Evolutionary conservation across 2,329 filamentous ascomycete species (phyloP), one percentile per base, ranked within the genome.

Genomic region (Fusarium acutatum): DNA sequence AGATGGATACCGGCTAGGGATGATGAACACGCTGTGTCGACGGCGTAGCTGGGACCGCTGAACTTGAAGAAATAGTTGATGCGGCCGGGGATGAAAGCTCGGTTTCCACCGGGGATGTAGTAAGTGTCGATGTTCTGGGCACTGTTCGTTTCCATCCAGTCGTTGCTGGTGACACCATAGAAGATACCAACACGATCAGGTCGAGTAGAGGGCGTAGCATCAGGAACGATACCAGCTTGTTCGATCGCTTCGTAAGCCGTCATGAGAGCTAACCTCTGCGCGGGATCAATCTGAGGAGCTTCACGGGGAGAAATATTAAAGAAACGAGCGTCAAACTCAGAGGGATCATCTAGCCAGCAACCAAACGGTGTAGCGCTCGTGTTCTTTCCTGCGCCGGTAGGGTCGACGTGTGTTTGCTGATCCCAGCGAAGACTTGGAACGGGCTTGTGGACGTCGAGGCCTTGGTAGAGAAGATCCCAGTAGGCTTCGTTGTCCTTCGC

Each of bases 1-100:
- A 93, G 83, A 74, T 94, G 90, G 52, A 95, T 90, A 1, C 92
- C 92, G 7, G 92, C 91, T 15, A 93, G 86, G 71, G 91, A 92
- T 2, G 92, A 94, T 0, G 92, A 94, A 78, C 93, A 95, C 9
- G 93, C 93, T n/a, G 93, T 94, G 75, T 95, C 93, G 52, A 94
- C 86, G 59, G 88, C 93, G 78, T 90, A 91, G 30, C 90, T 93
- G 0, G 92, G 92, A 0, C 93, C 93, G 49, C 87, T 89, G 81
- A 94, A 94, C 76, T 93, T 92, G 82, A 94, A 94, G 80, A 91
- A 92, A 81, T 94, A 94, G 82, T 94, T 94, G 79, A 94, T 92
- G 90, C 88, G 83, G 0, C 87, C 88, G 0, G 85, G 84, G 0
- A 80, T 83, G 63, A 90, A 90, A 0, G 87, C 88, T 24, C 88